Evolutionary conservation across 768 basidiomycete genomes (phyloP).

Genomic region (Candolleomyces efflorescens): DNA sequence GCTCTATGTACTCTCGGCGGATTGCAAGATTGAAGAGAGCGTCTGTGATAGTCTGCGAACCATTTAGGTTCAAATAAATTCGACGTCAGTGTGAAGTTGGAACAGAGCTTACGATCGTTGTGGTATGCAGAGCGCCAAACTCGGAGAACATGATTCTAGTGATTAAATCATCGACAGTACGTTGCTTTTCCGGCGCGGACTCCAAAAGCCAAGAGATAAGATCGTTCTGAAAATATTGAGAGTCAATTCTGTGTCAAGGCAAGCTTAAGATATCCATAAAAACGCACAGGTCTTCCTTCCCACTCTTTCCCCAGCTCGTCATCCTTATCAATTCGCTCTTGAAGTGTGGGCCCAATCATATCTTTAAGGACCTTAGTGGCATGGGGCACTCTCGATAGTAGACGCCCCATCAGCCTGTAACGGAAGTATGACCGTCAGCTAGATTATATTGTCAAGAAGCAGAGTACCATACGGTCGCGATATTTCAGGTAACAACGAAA

Average conservation of each 20-base stretch:
- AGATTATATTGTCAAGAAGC: neutral
- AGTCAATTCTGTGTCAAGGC: neutral
- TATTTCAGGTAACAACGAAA: neutral
- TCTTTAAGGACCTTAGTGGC: constrained; percentile 3
- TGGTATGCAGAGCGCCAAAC: constrained; percentile 38
- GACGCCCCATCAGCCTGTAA: constrained; percentile 7
- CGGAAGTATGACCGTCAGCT: neutral
- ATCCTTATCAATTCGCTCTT: constrained; percentile 9
- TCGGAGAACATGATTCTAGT: constrained; percentile 29
- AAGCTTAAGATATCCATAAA: too few relatives aligned
- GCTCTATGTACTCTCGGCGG: constrained; percentile 27
- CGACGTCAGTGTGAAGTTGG: neutral
- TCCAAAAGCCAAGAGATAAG: constrained; percentile 44
- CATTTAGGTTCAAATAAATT: neutral
- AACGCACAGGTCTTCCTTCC: constrained; percentile 27
- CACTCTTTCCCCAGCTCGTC: constrained; percentile 14
- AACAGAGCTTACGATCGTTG: constrained; percentile 26
- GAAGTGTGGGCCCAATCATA: constrained; percentile 9
- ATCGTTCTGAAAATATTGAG: constrained; percentile 31
- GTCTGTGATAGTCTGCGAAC: constrained; percentile 28
- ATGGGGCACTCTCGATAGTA: constrained; percentile 9
- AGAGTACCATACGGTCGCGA: constrained; percentile 22
- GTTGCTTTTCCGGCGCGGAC: constrained; percentile 23
- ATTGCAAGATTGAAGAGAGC: constrained; percentile 33
- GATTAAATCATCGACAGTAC: constrained; percentile 19